Conservation (phyloP, 176 grass and related monocot species). For the Phragmites australis region DNA sequence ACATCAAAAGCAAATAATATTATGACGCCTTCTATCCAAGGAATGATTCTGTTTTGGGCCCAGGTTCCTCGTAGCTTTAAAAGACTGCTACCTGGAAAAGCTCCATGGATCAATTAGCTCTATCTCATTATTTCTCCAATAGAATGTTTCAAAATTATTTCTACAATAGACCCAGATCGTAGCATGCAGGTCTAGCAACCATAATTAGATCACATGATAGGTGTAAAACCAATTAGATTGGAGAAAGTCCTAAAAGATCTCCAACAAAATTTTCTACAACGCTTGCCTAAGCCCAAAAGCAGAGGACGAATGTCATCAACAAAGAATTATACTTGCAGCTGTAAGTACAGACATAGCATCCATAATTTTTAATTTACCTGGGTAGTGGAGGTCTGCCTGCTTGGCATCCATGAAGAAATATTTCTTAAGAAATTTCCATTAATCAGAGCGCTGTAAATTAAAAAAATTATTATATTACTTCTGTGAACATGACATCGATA, state of each 20-base stretch:
- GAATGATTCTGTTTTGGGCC: slow-evolving; percentile 2
- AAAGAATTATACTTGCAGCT: slow-evolving; percentile 31
- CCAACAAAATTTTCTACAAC: not conserved
- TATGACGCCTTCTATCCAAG: slow-evolving; percentile 19
- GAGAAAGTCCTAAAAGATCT: slow-evolving; percentile 2
- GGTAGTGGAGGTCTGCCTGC: slow-evolving; percentile 48
- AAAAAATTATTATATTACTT: slow-evolving; percentile 6
- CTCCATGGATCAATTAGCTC: not conserved
- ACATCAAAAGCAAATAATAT: not conserved
- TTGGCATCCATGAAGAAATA: slow-evolving; percentile 90
- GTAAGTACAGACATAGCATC: not conserved
- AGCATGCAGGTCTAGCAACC: not conserved
- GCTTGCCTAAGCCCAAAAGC: not conserved
- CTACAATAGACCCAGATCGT: not conserved
- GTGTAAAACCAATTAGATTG: slow-evolving; percentile 22
- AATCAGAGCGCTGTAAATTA: slow-evolving; percentile 58
- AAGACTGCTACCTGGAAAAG: slow-evolving; percentile 10
- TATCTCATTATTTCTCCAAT: not conserved
- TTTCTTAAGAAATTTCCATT: slow-evolving; percentile 84
- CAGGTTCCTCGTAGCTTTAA: not conserved
- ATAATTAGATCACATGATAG: not conserved
- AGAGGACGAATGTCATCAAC: not conserved
- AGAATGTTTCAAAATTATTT: no score
- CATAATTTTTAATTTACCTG: slow-evolving; percentile 50
- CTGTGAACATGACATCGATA: slow-evolving; percentile 26